Percentiles rank a stretch among this genome's conserved stretches.
Conservation (phyloP, 2,329 filamentous ascomycete genomes). For the Polytolypa hystricis region DNA sequence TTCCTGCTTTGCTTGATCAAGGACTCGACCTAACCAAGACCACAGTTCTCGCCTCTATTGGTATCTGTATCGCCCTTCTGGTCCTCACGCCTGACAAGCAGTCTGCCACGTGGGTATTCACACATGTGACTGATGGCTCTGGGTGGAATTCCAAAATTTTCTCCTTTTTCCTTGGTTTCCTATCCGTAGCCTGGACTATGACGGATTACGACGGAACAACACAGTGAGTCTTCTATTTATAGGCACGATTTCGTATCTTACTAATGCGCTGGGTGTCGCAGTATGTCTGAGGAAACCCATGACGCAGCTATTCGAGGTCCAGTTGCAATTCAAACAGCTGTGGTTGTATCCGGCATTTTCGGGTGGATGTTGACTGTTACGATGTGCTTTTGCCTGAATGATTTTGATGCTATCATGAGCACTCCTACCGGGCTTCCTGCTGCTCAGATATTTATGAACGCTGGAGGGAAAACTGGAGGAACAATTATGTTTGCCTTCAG, state of each 20-base stretch:
- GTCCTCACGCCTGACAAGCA: conserved; percentile 50
- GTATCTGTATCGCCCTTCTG: conserved; percentile 49
- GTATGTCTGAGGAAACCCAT: conserved; percentile 57
- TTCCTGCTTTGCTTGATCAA: neutral
- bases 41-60: conserved; percentile 47
- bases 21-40: conserved; percentile 2
- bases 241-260: conserved; percentile 12
- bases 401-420: conserved; percentile 45
- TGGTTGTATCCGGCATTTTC: conserved; percentile 48
- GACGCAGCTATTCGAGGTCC: conserved; percentile 51
- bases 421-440: conserved; percentile 51
- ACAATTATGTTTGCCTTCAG: conserved; percentile 52
- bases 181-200: conserved; percentile 44
- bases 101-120: conserved; percentile 49
- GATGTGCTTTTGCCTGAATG: conserved; percentile 51
- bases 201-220: conserved; percentile 58
- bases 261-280: conserved; percentile 19
- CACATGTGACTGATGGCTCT: conserved; percentile 49
- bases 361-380: conserved; percentile 55
- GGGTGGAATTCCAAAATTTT: conserved; percentile 52
- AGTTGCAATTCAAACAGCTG: conserved; percentile 47
- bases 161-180: conserved; percentile 49
- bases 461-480: conserved; percentile 45
- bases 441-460: conserved; percentile 50
- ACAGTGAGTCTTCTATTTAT: conserved; percentile 35